These are phyloP conservation scores for Dioscorea alata DNA, from an alignment of 106 monocot genomes.

Conservation along the genomic window DNA sequence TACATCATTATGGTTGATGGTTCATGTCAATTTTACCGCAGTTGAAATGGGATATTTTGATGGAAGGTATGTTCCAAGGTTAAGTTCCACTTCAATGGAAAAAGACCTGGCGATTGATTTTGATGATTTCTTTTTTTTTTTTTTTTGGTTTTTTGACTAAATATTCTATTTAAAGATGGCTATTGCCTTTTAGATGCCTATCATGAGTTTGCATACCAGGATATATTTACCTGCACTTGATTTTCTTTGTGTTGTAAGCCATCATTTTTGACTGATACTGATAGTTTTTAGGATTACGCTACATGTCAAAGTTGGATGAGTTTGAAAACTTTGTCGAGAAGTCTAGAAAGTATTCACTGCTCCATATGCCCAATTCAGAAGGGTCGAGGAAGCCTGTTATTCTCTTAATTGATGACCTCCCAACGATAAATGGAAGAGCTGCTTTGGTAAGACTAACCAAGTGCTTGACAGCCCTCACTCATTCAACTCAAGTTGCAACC, in stretches of 20 bases:
- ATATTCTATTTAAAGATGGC: too few species aligned
- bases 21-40: too few species aligned
- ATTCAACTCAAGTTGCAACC: constrained; percentile 58
- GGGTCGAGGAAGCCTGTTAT: constrained; percentile 48
- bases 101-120: too few species aligned
- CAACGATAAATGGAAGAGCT: constrained; percentile 69
- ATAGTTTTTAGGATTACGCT: constrained; percentile 49
- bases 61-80: too few species aligned
- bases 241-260: not conserved
- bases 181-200: too few species aligned
- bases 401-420: constrained; percentile 91
- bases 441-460: constrained; percentile 64
- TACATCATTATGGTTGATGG: too few species aligned
- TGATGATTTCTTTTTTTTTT: too few species aligned
- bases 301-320: constrained; percentile 92
- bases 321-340: constrained; percentile 77
- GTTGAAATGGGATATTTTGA: too few species aligned
- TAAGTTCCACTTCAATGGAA: too few species aligned
- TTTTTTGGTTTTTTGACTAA: too few species aligned
- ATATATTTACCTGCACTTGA: too few species aligned
- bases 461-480: constrained; percentile 58
- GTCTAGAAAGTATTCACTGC: constrained; percentile 72
- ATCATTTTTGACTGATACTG: constrained; percentile 2
- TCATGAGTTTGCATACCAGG: too few species aligned
- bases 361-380: constrained; percentile 23